Conservation (phyloP, 2,329 filamentous ascomycete species). For the Pezicula neosporulosa region DNA sequence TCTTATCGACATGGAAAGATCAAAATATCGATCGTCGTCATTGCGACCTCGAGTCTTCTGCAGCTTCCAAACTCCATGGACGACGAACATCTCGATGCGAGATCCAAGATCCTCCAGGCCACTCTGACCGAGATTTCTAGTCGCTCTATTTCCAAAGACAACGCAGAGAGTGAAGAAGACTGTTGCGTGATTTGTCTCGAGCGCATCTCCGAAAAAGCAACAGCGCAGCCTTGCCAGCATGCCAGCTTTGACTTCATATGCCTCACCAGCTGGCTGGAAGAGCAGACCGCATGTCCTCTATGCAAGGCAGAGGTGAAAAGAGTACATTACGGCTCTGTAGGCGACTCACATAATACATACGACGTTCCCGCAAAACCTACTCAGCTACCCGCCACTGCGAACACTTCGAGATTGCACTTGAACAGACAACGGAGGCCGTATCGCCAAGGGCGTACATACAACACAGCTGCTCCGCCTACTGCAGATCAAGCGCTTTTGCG, state of each 20-base stretch:
- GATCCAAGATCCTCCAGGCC: conserved; percentile 38
- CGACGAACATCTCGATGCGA: conserved; percentile 35
- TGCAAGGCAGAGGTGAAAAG: conserved; percentile 59
- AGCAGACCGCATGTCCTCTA: conserved; percentile 71
- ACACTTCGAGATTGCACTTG: conserved; percentile 5
- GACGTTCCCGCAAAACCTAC: conserved; percentile 34
- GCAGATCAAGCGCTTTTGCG: conserved; percentile 34
- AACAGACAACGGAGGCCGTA: conserved; percentile 13
- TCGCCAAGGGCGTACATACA: conserved; percentile 9
- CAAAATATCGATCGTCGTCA: not conserved
- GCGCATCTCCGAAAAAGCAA: conserved; percentile 65
- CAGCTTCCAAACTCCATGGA: conserved; percentile 18
- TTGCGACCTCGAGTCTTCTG: not conserved
- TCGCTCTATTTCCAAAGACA: conserved; percentile 24
- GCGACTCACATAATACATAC: conserved; percentile 55
- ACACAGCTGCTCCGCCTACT: conserved; percentile 5
- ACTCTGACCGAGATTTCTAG: conserved; percentile 38
- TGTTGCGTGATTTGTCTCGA: conserved; percentile 89
- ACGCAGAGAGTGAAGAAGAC: conserved; percentile 32
- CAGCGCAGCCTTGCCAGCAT: conserved; percentile 75
- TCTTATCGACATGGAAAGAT: no score
- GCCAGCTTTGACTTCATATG: conserved; percentile 82
- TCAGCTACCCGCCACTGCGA: conserved; percentile 5
- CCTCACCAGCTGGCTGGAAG: conserved; percentile 75
- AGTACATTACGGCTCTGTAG: conserved; percentile 63